Base-by-base conservation (phyloP, 1,284 basidiomycete genomes). In the Caloboletus inedulis region DNA sequence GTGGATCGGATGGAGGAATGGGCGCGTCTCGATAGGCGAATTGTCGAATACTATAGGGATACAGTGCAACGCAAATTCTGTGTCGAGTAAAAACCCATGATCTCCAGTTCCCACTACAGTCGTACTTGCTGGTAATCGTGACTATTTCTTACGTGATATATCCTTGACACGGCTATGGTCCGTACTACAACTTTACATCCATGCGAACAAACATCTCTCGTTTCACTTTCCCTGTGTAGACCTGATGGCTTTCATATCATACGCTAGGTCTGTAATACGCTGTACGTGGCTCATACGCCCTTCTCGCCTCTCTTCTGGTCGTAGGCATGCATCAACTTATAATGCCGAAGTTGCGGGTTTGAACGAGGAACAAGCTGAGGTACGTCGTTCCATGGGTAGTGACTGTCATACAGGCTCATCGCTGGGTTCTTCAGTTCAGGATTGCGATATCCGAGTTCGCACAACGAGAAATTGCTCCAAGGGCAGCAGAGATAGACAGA, bases 401-500 rank as follows among this genome's bases (percentile, higher is more conserved):
- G 29, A 43, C n/a, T 27, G 19, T 25, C 18, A 45, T n/a, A 36
- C 42, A 30, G 29, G 42, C 51, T 49, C 19, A 55, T 36, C 37
- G 4, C 10, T 18, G 23, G 10, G 23, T 21, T 16, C 13, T 47
- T 29, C 49, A 95, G 92, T 94, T 96, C 67, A 76, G 89, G 54
- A 81, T 84, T 66, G 88, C 85, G 1, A 84, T 95, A 1, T 71
- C 75, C 23, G 81, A 86, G 47, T 96, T 95, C 62, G 87, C 91
- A 27, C 56, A 66, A 35, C 63, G 21, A 74, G 87, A 72, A 80
- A 79, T 96, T 47, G 87, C 89, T 2, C 93, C 91, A 7, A 74
- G 87, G 55, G 92, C 93, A 5, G 86, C 80, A 44, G 85, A 92
- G 62, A 87, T 94, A 46, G 94, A 96, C 75, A 84, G 78, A 69